Percentiles rank a stretch among this genome's conserved stretches.
phyloP scores from a whole-genome alignment of 345 rosid species.

The Rhizophora mangle region DNA sequence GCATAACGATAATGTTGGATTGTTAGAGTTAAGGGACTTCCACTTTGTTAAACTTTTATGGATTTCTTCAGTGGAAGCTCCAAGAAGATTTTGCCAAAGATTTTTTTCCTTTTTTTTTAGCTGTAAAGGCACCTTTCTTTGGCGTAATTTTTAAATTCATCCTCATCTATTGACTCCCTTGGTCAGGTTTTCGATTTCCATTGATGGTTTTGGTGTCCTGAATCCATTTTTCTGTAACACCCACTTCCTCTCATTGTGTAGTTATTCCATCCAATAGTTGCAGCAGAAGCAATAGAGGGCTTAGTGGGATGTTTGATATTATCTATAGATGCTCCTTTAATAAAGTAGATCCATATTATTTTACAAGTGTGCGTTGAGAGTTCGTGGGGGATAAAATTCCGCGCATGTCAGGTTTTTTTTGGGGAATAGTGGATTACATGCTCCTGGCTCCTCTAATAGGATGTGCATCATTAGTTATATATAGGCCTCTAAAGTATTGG shows the following conservation, averaged over 20 bases:
- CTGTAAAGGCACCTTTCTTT: constrained; percentile 20
- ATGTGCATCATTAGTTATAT: constrained; percentile 3
- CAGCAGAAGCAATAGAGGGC: constrained; percentile 16
- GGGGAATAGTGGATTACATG: background rate
- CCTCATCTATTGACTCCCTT: background rate
- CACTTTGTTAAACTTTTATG: constrained; percentile 29
- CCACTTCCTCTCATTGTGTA: background rate
- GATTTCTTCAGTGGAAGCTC: constrained; percentile 7
- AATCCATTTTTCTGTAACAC: background rate
- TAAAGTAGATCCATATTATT: constrained; percentile 10
- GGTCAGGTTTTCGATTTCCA: background rate
- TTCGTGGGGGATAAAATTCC: constrained; percentile 11
- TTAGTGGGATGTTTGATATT: constrained; percentile 11
- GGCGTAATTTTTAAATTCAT: background rate
- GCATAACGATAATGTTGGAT: constrained; percentile 21
- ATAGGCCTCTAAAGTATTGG: background rate
- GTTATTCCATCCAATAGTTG: constrained; percentile 17
- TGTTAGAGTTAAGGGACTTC: constrained; percentile 20
- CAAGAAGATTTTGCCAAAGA: constrained; percentile 18
- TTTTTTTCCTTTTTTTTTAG: background rate
- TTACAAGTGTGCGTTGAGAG: background rate
- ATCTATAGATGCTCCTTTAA: background rate
- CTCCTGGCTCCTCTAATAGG: background rate
- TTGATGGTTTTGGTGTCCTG: background rate
- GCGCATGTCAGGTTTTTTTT: background rate